phyloP scores from a whole-genome alignment of 148 eudicot genomes.

The Rhododendron simsii region DNA sequence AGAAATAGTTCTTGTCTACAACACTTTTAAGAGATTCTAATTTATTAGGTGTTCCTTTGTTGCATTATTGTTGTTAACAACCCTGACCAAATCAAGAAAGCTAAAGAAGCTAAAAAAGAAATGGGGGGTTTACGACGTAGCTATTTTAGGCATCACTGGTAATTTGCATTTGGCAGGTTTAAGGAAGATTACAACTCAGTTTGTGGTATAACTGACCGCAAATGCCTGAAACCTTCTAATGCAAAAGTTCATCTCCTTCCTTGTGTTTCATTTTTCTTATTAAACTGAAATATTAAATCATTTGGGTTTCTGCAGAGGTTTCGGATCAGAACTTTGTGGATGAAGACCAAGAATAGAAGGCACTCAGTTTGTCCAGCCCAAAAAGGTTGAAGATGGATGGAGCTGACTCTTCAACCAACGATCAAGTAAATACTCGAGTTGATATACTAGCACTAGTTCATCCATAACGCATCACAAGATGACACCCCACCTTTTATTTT shows the following conservation, averaged over 20 bases:
- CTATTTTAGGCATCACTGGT: background rate
- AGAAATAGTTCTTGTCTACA: background rate
- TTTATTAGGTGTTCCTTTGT: background rate
- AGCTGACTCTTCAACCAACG: slow-evolving; percentile 5
- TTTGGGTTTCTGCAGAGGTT: slow-evolving; percentile 24
- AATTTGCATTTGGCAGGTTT: background rate
- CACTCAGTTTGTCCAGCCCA: background rate
- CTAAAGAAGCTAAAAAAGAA: background rate
- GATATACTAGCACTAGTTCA: background rate
- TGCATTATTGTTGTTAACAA: background rate
- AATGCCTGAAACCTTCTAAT: background rate
- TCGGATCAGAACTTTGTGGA: slow-evolving; percentile 32
- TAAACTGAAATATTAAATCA: background rate
- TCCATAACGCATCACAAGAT: background rate
- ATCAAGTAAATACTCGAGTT: slow-evolving; percentile 16
- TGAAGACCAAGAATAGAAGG: slow-evolving; percentile 7
- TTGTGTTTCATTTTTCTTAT: background rate
- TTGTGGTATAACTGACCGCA: background rate
- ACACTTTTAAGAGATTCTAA: background rate
- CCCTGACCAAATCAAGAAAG: background rate
- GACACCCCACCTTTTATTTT: background rate
- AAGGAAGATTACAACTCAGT: background rate
- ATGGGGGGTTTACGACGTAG: background rate
- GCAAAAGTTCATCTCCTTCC: background rate
- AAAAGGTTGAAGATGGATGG: slow-evolving; percentile 22